Evolutionary conservation across 768 basidiomycete species (phyloP).

Genomic region (Galerina marginata): DNA sequence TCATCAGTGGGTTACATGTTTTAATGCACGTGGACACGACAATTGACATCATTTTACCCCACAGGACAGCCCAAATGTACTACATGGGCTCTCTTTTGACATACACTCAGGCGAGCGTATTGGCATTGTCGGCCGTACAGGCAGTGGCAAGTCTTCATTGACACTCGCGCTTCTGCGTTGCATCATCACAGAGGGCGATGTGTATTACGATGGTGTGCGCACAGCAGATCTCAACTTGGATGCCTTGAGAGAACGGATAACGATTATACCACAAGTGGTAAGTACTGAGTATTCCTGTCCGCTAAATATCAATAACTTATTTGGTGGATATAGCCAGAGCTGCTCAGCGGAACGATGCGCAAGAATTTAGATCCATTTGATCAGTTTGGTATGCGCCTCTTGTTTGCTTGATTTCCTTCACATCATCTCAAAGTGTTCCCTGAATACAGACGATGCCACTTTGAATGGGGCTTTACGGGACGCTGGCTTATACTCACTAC

Average conservation of each 20-base stretch:
- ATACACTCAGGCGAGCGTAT: slow-evolving; percentile 51
- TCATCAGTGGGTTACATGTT: slow-evolving; percentile 24
- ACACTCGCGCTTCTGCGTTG: slow-evolving; percentile 59
- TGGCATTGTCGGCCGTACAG: slow-evolving; percentile 44
- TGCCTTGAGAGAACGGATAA: slow-evolving; percentile 57
- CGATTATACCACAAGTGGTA: slow-evolving; percentile 57
- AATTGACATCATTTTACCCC: too few relatives aligned
- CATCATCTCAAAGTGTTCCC: slow-evolving; percentile 70
- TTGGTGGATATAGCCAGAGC: slow-evolving; percentile 34
- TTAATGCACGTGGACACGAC: too few relatives aligned
- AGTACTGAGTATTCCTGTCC: not conserved
- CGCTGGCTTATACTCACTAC: slow-evolving; percentile 42
- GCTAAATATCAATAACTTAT: not conserved
- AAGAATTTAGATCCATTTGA: not conserved
- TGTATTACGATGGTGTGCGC: slow-evolving; percentile 56
- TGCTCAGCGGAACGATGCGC: slow-evolving; percentile 52
- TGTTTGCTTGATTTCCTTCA: slow-evolving; percentile 33
- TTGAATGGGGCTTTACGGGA: slow-evolving; percentile 46
- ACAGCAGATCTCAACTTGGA: slow-evolving; percentile 57
- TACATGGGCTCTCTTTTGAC: too few relatives aligned
- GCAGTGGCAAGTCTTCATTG: slow-evolving; percentile 36
- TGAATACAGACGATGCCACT: slow-evolving; percentile 53
- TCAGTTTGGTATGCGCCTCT: not conserved
- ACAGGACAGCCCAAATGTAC: too few relatives aligned
- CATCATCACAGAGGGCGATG: slow-evolving; percentile 56